Percentiles rank a stretch among this genome's conserved stretches.
These are phyloP conservation scores for Lithospermum erythrorhizon DNA, from an alignment of 257 asterid genomes.

Conservation along the genomic window DNA sequence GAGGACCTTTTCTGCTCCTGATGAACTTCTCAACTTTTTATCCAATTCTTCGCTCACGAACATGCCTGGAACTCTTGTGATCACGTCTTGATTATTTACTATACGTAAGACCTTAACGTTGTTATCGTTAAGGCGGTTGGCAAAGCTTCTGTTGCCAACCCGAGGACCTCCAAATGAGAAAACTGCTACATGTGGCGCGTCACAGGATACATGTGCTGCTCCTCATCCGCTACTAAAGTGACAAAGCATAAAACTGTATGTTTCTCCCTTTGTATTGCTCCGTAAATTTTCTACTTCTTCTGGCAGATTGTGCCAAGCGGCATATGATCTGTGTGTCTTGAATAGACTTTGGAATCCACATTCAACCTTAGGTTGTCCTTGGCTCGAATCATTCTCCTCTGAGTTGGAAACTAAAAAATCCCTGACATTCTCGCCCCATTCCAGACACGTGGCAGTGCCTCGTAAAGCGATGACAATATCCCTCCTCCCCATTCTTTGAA, in stretches of 20 bases:
- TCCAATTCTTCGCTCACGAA: slow-evolving; percentile 67
- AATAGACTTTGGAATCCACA: slow-evolving; percentile 61
- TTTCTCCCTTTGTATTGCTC: slow-evolving; percentile 76
- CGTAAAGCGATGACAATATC: slow-evolving; percentile 80
- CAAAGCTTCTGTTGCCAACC: slow-evolving; percentile 69
- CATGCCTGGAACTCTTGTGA: slow-evolving; percentile 84
- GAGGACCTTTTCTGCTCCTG: slow-evolving; percentile 24
- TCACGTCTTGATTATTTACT: slow-evolving; percentile 65
- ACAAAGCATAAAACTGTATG: slow-evolving; percentile 72
- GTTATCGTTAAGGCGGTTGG: slow-evolving; percentile 26
- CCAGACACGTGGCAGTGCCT: slow-evolving; percentile 92
- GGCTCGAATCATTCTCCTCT: slow-evolving; percentile 1
- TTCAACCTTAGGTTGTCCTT: slow-evolving; percentile 37
- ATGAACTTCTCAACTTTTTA: slow-evolving; percentile 33
- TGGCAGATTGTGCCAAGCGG: slow-evolving; percentile 64
- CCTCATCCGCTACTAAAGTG: slow-evolving; percentile 65
- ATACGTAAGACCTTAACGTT: slow-evolving; percentile 56
- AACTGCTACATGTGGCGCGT: slow-evolving; percentile 58
- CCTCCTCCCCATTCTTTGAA: slow-evolving; percentile 82
- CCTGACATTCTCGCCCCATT: slow-evolving; percentile 74
- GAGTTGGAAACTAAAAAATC: slow-evolving; percentile 45
- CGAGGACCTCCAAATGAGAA: slow-evolving; percentile 88
- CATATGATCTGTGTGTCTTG: slow-evolving; percentile 55
- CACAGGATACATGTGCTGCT: slow-evolving; percentile 36
- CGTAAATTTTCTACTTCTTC: slow-evolving; percentile 40